Percentiles rank a stretch among this genome's conserved stretches.
These are phyloP conservation scores for Nakaseomyces nivariensis DNA, from an alignment of 1,139 yeast species.

Conservation along the genomic window DNA sequence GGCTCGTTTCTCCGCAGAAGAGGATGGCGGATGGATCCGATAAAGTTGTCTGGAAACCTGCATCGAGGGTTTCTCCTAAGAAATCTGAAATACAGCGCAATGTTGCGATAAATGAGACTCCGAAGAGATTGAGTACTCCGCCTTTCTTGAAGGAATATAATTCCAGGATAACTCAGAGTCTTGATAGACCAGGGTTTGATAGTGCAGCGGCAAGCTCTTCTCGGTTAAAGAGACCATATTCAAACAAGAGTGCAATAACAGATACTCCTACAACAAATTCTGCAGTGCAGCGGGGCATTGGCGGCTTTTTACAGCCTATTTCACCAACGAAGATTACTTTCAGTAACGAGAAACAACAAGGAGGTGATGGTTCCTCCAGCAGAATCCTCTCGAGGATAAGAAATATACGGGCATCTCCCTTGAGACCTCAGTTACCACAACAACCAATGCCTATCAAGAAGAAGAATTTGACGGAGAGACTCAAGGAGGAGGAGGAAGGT, in stretches of 20 bases:
- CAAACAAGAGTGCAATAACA: not conserved
- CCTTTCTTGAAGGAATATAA: constrained; percentile 10
- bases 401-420: constrained; percentile 16
- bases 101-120: constrained; percentile 12
- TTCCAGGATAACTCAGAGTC: constrained; percentile 13
- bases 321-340: constrained; percentile 18
- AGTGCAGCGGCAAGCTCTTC: not conserved
- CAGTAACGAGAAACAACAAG: constrained; percentile 12
- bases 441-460: not conserved
- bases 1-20: constrained; percentile 21
- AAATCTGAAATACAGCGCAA: not conserved
- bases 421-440: constrained; percentile 4
- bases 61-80: constrained; percentile 19
- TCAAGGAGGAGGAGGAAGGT: not conserved
- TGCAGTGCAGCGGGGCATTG: not conserved
- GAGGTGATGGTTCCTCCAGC: constrained; percentile 24
- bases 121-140: constrained; percentile 16
- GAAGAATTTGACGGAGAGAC: not conserved
- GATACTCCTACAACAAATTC: not conserved
- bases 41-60: constrained; percentile 15
- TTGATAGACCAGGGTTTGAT: constrained; percentile 11
- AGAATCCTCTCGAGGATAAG: constrained; percentile 20
- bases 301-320: constrained; percentile 10
- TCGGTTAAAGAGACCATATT: not conserved
- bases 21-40: constrained; percentile 5